A percentile compares a stretch with the other conserved stretches of the same genome.
Conservation (phyloP, 2,329 filamentous ascomycete species). For the Fusarium pseudograminearum region DNA sequence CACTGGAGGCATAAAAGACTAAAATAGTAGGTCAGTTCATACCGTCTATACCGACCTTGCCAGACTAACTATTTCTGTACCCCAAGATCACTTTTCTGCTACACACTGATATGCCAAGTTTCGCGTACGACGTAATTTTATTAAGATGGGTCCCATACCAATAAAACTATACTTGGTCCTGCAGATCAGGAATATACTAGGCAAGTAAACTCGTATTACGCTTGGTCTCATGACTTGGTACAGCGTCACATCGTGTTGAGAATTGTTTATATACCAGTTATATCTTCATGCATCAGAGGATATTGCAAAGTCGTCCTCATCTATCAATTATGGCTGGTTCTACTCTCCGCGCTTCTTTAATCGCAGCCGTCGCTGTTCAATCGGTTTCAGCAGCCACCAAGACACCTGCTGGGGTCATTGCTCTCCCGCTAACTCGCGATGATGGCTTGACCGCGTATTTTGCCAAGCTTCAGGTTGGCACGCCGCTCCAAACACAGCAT, state of each 20-base stretch:
- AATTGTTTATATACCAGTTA: background rate
- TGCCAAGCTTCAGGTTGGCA: slow-evolving; percentile 6
- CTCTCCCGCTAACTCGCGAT: slow-evolving; percentile 8
- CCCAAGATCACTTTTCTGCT: background rate
- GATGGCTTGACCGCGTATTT: slow-evolving; percentile 8
- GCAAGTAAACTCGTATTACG: background rate
- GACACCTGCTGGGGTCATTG: background rate
- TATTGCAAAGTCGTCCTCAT: too few relatives aligned
- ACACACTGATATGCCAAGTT: background rate
- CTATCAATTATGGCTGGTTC: background rate
- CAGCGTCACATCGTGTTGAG: background rate
- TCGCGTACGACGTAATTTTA: background rate
- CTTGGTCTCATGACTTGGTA: slow-evolving; percentile 1
- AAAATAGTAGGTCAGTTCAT: too few relatives aligned
- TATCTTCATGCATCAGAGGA: background rate
- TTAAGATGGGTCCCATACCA: background rate
- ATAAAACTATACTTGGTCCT: background rate
- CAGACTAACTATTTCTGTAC: too few relatives aligned
- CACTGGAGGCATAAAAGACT: fast-evolving
- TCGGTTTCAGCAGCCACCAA: background rate
- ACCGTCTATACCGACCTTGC: fast-evolving
- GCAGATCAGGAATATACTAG: background rate
- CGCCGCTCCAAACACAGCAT: slow-evolving; percentile 4
- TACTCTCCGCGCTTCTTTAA: background rate
- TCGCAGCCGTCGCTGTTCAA: fast-evolving